These are phyloP conservation scores for Penicillium robsamsonii DNA, from an alignment of 495 filamentous ascomycete genomes.

Conservation along the genomic window DNA sequence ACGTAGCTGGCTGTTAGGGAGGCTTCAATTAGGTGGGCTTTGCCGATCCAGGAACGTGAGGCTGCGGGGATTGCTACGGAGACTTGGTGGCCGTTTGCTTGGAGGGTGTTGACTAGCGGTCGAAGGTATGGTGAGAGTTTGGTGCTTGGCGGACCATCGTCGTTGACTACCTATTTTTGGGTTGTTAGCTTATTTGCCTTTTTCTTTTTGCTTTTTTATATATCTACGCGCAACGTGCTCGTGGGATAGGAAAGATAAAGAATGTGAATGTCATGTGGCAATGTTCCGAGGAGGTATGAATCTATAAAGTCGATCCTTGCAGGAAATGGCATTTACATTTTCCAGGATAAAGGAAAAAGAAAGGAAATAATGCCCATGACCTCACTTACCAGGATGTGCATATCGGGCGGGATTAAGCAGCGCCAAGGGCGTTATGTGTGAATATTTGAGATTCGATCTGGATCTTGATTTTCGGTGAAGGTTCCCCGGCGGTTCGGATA, in stretches of 20 bases:
- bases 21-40: constrained; percentile 89
- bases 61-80: constrained; percentile 89
- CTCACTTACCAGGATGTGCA: constrained; percentile 49
- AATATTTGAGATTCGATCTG: constrained; percentile 5
- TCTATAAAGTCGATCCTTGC: constrained; percentile 1
- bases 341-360: background rate
- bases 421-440: constrained; percentile 15
- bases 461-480: background rate
- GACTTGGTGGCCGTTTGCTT: constrained; percentile 75
- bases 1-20: constrained; percentile 82
- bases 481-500: background rate
- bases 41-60: constrained; percentile 96
- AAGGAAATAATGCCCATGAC: background rate
- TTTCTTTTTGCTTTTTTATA: constrained; percentile 9
- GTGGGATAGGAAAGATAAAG: background rate
- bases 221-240: background rate
- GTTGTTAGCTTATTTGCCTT: background rate
- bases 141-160: constrained; percentile 88
- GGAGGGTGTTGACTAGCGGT: constrained; percentile 73
- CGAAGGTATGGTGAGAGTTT: constrained; percentile 89
- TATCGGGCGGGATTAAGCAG: constrained; percentile 22
- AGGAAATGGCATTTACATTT: background rate
- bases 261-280: background rate
- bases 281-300: background rate
- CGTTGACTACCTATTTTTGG: constrained; percentile 68